A percentile compares a stretch with the other conserved stretches of the same genome.
phyloP scores from a whole-genome alignment of 1,284 basidiomycete species.

The Malassezia obtusa region DNA sequence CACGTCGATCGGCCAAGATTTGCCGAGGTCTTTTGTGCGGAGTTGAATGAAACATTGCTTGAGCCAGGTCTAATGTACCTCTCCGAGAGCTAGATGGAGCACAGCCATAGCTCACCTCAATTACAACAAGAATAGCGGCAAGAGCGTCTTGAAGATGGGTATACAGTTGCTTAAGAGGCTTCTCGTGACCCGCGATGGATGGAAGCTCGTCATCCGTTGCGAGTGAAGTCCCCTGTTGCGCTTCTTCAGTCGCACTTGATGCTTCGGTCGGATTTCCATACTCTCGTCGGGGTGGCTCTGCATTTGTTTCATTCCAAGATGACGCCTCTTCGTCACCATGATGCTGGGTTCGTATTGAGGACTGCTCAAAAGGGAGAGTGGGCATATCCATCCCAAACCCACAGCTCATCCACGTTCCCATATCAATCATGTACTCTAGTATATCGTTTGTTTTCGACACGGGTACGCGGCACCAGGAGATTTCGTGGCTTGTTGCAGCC shows the following conservation, averaged over 20 bases:
- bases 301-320: too few relatives aligned
- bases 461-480: slow-evolving; percentile 23
- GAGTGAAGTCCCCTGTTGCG: too few relatives aligned
- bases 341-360: background rate
- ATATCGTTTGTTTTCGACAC: slow-evolving; percentile 16
- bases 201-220: background rate
- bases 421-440: slow-evolving; percentile 16
- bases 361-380: background rate
- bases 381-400: slow-evolving; percentile 20
- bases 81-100: background rate
- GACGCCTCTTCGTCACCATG: background rate
- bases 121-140: background rate
- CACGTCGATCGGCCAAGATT: background rate
- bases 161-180: background rate
- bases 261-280: too few relatives aligned
- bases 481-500: slow-evolving; percentile 27
- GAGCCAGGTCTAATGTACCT: background rate
- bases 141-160: background rate
- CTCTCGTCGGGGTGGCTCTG: too few relatives aligned
- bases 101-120: background rate
- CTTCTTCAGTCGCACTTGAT: too few relatives aligned
- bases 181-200: background rate
- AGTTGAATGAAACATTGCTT: background rate
- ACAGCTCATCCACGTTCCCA: slow-evolving; percentile 30
- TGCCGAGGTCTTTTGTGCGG: background rate